Conservation (phyloP, 2,329 filamentous ascomycete species). For the Pestalotiopsis sp. region DNA sequence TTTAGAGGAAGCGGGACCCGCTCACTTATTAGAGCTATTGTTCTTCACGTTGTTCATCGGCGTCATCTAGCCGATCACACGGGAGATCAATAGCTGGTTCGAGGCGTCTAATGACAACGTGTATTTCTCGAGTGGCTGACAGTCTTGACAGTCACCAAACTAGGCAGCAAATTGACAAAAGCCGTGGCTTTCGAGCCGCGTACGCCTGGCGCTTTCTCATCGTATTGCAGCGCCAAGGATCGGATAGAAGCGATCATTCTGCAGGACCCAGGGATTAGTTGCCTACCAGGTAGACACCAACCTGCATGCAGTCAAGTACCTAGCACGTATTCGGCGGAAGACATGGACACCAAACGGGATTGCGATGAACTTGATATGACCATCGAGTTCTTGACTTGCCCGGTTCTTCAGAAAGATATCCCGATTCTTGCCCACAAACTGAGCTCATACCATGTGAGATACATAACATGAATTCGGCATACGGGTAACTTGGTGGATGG, state of each 20-base stretch:
- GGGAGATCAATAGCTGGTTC: background rate
- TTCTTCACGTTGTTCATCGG: background rate
- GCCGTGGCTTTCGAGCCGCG: slow-evolving; percentile 1
- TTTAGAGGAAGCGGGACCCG: background rate
- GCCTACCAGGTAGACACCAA: background rate
- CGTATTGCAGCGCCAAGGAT: slow-evolving; percentile 12
- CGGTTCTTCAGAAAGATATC: no score
- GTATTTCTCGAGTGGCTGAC: background rate
- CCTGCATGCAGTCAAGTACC: background rate
- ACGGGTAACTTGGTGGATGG: no score
- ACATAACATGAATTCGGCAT: no score
- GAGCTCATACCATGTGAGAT: no score
- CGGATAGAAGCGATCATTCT: slow-evolving; percentile 13
- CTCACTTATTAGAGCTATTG: background rate
- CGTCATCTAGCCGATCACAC: background rate
- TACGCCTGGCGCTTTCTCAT: background rate
- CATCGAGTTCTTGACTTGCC: no score
- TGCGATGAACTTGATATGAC: no score
- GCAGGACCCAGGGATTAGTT: background rate
- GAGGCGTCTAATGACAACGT: background rate
- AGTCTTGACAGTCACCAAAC: background rate
- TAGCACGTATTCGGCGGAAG: background rate
- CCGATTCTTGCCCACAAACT: no score
- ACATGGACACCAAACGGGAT: background rate
- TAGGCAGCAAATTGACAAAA: background rate